A percentile compares a stretch with the other conserved stretches of the same genome.
Conservation (phyloP, 768 basidiomycete genomes). For the Porphyrellus cyaneotinctus region DNA sequence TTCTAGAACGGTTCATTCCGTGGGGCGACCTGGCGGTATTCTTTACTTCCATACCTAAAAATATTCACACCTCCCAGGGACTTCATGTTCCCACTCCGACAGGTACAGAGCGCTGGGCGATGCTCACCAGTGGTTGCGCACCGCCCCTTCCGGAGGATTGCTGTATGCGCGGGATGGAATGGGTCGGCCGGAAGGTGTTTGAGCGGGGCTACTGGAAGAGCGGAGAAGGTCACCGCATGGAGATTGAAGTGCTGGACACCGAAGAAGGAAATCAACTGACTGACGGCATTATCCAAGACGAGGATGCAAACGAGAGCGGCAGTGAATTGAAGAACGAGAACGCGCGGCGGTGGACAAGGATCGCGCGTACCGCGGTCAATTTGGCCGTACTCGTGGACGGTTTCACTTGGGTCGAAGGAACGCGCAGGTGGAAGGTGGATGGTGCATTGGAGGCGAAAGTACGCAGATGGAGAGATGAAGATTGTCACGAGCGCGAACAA, state of each 20-base stretch:
- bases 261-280: conserved; percentile 52
- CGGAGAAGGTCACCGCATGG: conserved; percentile 59
- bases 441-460: conserved; percentile 68
- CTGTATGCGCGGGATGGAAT: conserved; percentile 94
- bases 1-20: conserved; percentile 76
- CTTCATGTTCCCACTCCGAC: conserved; percentile 30
- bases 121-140: conserved; percentile 65
- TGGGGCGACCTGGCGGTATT: conserved; percentile 74
- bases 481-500: conserved; percentile 58
- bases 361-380: conserved; percentile 64
- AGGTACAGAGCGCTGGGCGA: conserved; percentile 52
- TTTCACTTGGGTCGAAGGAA: conserved; percentile 59
- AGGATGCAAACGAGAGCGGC: conserved; percentile 46
- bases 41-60: conserved; percentile 56
- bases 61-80: conserved; percentile 46
- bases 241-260: conserved; percentile 76
- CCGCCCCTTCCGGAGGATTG: conserved; percentile 90
- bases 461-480: conserved; percentile 65
- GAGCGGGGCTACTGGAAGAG: conserved; percentile 93
- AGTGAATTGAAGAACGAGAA: conserved; percentile 34
- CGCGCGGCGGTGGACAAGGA: conserved; percentile 67
- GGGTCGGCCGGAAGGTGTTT: conserved; percentile 87
- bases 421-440: conserved; percentile 59
- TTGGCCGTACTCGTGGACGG: conserved; percentile 72
- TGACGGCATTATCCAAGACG: conserved; percentile 84